Evolutionary conservation across 2,329 filamentous ascomycete genomes (phyloP).

Genomic region (Bipolaris sorokiniana): DNA sequence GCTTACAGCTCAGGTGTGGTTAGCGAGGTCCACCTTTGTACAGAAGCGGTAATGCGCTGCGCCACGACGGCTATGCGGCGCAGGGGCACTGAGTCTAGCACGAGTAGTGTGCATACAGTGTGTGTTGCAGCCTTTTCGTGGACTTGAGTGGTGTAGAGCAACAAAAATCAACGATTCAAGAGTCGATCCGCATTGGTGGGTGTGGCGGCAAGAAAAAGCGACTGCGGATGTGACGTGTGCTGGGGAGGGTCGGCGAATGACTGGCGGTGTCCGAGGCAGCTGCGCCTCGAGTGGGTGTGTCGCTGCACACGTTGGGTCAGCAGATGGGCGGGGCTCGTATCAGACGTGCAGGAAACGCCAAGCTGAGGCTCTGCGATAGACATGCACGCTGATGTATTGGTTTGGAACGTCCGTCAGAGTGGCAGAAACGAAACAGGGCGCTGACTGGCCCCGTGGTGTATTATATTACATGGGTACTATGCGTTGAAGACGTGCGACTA

Average conservation of each 20-base stretch:
- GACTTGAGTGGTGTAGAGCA: neutral
- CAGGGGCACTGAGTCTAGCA: constrained; percentile 13
- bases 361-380: constrained; percentile 23
- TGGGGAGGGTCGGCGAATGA: constrained; percentile 5
- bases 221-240: constrained; percentile 5
- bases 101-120: constrained; percentile 1
- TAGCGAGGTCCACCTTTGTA: constrained; percentile 11
- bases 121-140: neutral
- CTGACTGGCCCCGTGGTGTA: constrained; percentile 3
- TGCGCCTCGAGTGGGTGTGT: constrained; percentile 18
- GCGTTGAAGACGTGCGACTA: constrained; percentile 17
- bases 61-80: constrained; percentile 30
- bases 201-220: constrained; percentile 4
- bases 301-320: constrained; percentile 16
- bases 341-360: constrained; percentile 18
- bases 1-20: constrained; percentile 13
- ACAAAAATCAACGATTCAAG: neutral
- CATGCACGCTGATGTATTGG: constrained; percentile 10
- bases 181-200: neutral
- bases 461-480: constrained; percentile 21
- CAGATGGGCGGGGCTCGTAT: constrained; percentile 21
- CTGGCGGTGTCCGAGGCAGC: constrained; percentile 1
- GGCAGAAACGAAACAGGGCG: constrained; percentile 8
- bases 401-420: constrained; percentile 5
- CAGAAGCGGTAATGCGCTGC: constrained; percentile 20